Evolutionary conservation across 2,329 filamentous ascomycete species (phyloP), one percentile per base, ranked within the genome.

Genomic region (Fusarium beomiforme): DNA sequence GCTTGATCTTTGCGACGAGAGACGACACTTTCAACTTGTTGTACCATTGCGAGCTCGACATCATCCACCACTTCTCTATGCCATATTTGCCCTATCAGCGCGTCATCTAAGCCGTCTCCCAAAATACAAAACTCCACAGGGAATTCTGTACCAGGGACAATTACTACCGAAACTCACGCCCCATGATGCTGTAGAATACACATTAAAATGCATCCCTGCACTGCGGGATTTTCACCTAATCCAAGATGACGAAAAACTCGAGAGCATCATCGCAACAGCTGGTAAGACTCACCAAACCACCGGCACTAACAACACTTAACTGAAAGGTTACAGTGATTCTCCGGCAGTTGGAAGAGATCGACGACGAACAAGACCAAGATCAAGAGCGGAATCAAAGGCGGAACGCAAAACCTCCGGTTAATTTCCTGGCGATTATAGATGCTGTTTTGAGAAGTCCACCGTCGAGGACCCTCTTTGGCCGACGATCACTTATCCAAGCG

Each of bases 391-490:
- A 39, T 4, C 49, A 56, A 21, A 44, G 24, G 41, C 53, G 53
- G 21, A 56, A 47, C 8, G 34, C 74, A 9, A 76, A 72, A 31
- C 63, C 69, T 21, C 76, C 78, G 53, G 78, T 81, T 19, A 83
- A 83, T 68, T 83, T 83, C 55, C 75, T 83, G 3, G 79, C 81
- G 21, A 81, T 83, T 16, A 82, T 82, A 13, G 80, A 83, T 39
- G 79, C 81, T 0, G 81, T 83, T 4, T 57, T 83, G 19, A 69
- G 81, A 33, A 82, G 81, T 44, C 78, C 79, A 5, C 79, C 81
- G 3, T 80, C 81, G 3, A 75, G 79, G 54, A 76, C 79, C 21
- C 76, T 81, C n/a, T 81, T 82, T 37, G 77, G 78, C 2, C 77
- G 76, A 26, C 71, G 80, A 34, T 78, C 79, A 26, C 73, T 83